These are phyloP conservation scores for Jatropha podagrica DNA, from an alignment of 441 rosid species.

Conservation along the genomic window DNA sequence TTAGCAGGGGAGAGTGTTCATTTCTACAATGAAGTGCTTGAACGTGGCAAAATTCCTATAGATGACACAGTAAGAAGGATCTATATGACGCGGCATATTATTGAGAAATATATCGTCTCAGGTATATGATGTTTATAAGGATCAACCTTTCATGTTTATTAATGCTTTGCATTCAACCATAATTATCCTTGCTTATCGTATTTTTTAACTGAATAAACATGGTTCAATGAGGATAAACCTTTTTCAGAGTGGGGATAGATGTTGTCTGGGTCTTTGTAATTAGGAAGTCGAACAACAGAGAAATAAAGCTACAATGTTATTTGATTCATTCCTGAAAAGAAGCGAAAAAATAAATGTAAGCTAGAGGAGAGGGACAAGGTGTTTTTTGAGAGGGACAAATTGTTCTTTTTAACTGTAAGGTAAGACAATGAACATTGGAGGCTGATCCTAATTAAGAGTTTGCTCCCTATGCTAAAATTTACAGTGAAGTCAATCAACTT, in stretches of 20 bases:
- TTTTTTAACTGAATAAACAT: background rate
- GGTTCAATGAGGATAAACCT: background rate
- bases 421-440: background rate
- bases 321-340: background rate
- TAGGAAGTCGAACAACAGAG: background rate
- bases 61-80: slow-evolving; percentile 71
- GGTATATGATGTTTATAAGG: slow-evolving; percentile 41
- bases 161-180: background rate
- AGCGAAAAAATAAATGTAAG: background rate
- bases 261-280: slow-evolving; percentile 1
- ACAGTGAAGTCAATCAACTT: background rate
- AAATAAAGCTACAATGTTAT: background rate
- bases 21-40: slow-evolving; percentile 84
- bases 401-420: background rate
- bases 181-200: background rate
- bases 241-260: background rate
- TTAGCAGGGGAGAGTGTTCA: slow-evolving; percentile 93
- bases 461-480: background rate
- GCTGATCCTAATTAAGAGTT: background rate
- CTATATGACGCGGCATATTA: slow-evolving; percentile 91
- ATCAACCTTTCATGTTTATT: slow-evolving; percentile 2
- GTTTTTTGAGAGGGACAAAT: background rate
- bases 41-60: slow-evolving; percentile 68
- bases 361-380: background rate
- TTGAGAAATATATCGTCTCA: slow-evolving; percentile 73